Evolutionary conservation across 1,284 basidiomycete genomes (phyloP).

Genomic region (Laetiporus sulphureus): DNA sequence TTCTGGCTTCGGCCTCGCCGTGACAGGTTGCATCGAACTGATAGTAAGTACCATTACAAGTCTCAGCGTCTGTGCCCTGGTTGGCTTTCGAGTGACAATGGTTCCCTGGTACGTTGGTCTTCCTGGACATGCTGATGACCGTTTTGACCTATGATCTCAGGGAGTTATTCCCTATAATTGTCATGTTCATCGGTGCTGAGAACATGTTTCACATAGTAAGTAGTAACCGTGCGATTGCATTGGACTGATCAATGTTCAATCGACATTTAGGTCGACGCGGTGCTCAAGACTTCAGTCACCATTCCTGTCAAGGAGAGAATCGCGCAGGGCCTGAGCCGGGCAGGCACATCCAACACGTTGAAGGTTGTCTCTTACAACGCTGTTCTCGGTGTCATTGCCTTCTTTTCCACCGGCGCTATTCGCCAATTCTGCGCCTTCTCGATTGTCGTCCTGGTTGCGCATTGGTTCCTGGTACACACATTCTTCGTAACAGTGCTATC

Average conservation of each 20-base stretch:
- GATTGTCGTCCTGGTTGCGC: constrained; percentile 89
- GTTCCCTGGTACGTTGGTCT: constrained; percentile 69
- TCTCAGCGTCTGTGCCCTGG: constrained; percentile 83
- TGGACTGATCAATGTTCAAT: too few species aligned
- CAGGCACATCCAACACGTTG: constrained; percentile 87
- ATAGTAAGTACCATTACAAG: constrained; percentile 90
- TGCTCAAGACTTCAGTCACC: constrained; percentile 84
- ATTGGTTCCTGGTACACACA: constrained; percentile 93
- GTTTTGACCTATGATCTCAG: constrained; percentile 30
- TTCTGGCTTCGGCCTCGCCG: constrained; percentile 85
- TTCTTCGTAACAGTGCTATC: constrained; percentile 88
- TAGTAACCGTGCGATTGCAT: too few species aligned
- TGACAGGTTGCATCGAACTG: constrained; percentile 91
- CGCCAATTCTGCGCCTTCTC: constrained; percentile 93
- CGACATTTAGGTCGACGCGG: constrained; percentile 87
- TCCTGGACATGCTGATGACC: constrained; percentile 8
- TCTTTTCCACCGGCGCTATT: constrained; percentile 76
- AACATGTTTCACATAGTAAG: constrained; percentile 94
- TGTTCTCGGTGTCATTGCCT: constrained; percentile 75
- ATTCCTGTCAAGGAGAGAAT: constrained; percentile 91
- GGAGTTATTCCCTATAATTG: constrained; percentile 88
- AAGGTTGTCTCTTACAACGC: constrained; percentile 87
- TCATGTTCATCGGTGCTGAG: constrained; percentile 93
- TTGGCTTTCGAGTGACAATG: constrained; percentile 80
- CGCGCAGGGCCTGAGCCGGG: constrained; percentile 81